Evolutionary conservation across 1,139 yeast species (phyloP), one percentile per base, ranked within the genome.

Genomic region (Saccharomyces hybrid): DNA sequence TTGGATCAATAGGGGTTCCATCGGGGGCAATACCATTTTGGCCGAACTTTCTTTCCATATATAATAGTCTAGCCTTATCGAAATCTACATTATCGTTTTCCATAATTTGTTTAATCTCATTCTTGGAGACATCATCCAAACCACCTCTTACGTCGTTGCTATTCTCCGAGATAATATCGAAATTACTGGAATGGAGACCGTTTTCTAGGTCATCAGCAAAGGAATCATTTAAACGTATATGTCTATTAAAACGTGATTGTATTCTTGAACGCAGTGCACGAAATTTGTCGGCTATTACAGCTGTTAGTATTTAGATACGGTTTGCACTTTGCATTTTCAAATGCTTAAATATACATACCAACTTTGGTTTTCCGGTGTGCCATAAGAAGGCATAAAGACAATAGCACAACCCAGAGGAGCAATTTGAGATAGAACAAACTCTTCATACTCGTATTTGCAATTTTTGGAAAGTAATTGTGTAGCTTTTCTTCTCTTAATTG

Each of bases 11-110:
- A 1, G 81, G 81, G 52, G 69, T 67, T 0, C 81, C 81, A 62
- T 77, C 79, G 2, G 76, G 73, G 1, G 78, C 87, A 44, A 87
- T 81, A 13, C 77, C 78, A 66, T 86, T 79, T 20, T 72, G 67
- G 2, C 73, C 71, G 65, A 87, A 75, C 59, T 72, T 73, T 20
- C 67, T 62, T 55, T 73, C 75, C 1, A 81, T 77, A 62, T 79
- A 84, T 52, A 74, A 65, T 11, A 79, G 69, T 54, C 96, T 73
- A 1, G 96, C 96, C 49, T 82, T 82, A 65, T 88, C 96, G 67
- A 88, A 88, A 1, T 78, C 64, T 41, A 85, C 55, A 26, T 73
- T 66, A 27, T 73, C 69, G 5, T 72, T 64, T n/a, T 70, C 62
- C 95, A 87, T 87, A 20, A 86, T 72, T 38, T 68, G 61, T 56